Evolutionary conservation across 768 basidiomycete species (phyloP), one percentile per base, ranked within the genome.

Genomic region (Lanmaoa pseudosensibilis): DNA sequence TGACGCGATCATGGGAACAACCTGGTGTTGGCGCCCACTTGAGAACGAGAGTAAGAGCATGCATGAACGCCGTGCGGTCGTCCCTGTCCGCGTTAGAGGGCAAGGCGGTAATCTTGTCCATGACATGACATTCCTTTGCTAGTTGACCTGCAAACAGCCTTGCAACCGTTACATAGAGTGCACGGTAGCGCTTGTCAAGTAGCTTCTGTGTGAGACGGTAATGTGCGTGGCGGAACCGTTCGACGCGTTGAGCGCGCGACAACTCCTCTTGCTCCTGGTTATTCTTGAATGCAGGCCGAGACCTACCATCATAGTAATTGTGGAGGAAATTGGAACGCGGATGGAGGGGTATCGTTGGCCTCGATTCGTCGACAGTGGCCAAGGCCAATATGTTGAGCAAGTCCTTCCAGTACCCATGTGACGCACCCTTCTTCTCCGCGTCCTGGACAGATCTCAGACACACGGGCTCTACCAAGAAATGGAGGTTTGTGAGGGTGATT

Each of bases 341-440:
- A 47, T 41, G 5, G 8, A 59, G 34, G 12, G 59, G 39, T 2
- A 33, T 2, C 2, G 18, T 50, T 15, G 65, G 57, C 21, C 38
- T 51, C 21, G 89, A 77, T 56, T 88, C 74, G 55, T 78, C 80
- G 16, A 77, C 67, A 1, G 83, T 76, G 12, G 83, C 84, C 30
- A 90, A 76, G 5, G 81, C 77, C 5, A 90, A 74, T 47, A 90
- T 83, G 50, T 88, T 85, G 50, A 88, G 78, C 21, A 89, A 75
- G 61, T 90, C 88, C 65, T 91, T 89, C 84, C 86, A 90, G 63
- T 85, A 88, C 0, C 88, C 88, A 47, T 90, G 87, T 5, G 77
- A 56, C 19, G 61, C 51, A 33, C 65, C 37, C 25, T 33, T 25
- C 45, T 30, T 55, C 15, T 50, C 23, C 13, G 33, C 8, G 12